A percentile compares a stretch with the other conserved stretches of the same genome.
Evolutionary conservation across 2,329 filamentous ascomycete species (phyloP).

Genomic region (Paraconiothyrium brasiliense): DNA sequence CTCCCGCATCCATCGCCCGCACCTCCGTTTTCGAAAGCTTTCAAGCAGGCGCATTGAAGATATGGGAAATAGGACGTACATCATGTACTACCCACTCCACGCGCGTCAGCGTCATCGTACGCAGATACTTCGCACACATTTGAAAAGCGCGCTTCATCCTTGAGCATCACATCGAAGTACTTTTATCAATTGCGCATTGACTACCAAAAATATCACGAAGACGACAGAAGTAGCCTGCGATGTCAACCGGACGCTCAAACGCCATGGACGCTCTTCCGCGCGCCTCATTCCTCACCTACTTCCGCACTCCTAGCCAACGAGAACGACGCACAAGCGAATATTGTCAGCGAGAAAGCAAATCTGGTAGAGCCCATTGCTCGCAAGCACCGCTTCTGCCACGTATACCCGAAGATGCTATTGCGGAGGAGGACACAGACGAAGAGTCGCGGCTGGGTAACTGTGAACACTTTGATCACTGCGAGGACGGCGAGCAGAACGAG

Average conservation of each 20-base stretch:
- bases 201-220: background rate
- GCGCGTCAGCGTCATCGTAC: background rate
- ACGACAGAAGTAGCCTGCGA: background rate
- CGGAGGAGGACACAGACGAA: constrained; percentile 18
- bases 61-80: background rate
- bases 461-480: constrained; percentile 3
- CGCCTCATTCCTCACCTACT: constrained; percentile 26
- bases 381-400: constrained; percentile 9
- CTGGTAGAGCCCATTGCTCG: constrained; percentile 8
- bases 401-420: constrained; percentile 14
- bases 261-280: constrained; percentile 22
- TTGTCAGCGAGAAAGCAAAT: constrained; percentile 3
- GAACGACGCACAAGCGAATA: constrained; percentile 4
- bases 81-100: constrained; percentile 1
- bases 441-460: constrained; percentile 23
- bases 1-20: constrained; percentile 20
- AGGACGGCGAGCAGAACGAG: constrained; percentile 8
- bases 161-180: constrained; percentile 15
- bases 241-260: constrained; percentile 16
- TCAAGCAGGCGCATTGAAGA: constrained; percentile 2
- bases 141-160: constrained; percentile 15
- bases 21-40: constrained; percentile 19
- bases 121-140: constrained; percentile 12
- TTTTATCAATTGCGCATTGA: background rate
- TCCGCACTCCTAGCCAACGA: constrained; percentile 11